Evolutionary conservation across 2,329 filamentous ascomycete genomes (phyloP), one percentile per base, ranked within the genome.

Genomic region (Thielaviopsis ethacetica): DNA sequence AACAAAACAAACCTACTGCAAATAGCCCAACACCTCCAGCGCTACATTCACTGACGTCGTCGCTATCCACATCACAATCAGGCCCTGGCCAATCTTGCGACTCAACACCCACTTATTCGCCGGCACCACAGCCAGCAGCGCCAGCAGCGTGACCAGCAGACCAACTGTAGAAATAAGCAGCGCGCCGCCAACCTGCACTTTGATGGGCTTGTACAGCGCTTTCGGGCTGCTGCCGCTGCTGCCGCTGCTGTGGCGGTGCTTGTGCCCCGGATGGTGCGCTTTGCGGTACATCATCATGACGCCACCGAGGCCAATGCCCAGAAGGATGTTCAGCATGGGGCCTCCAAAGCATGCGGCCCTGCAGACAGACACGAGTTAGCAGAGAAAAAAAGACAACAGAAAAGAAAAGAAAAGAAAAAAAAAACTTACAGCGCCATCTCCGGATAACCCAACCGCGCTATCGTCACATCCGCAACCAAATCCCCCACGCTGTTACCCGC

Each of bases 401-500:
- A 19, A 34, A 26, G 9, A n/a, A 3, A 53, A 27, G 15, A 12
- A 22, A 17, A 52, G 26, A 12, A 50, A 17, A 30, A 7, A 22
- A 41, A 55, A 13, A 78, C 78, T 71, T 70, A 81, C 76, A 85
- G 67, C 47, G 93, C 93, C 93, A 98, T 98, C 63, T 98, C 90
- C 0, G 93, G 93, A 70, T 91, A 96, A 2, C 93, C 93, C 2
- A 98, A 81, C 38, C 88, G 82, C 3, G 93, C 93, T 44, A 98
- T 87, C 0, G 93, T 98, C 58, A 97, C 87, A 68, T 98, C 87
- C 17, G 93, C 91, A 10, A 98, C 89, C 17, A 98, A 76, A 66
- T 98, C 93, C 44, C 93, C 91, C 9, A 97, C 78, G 9, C 88
- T 95, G 71, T 98, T 98, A 27, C 93, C 93, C 38, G 96, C 89